These are phyloP conservation scores for Cyclostephanos tholiformis DNA, from an alignment of 108 stramenopile species.

Conservation along the genomic window DNA sequence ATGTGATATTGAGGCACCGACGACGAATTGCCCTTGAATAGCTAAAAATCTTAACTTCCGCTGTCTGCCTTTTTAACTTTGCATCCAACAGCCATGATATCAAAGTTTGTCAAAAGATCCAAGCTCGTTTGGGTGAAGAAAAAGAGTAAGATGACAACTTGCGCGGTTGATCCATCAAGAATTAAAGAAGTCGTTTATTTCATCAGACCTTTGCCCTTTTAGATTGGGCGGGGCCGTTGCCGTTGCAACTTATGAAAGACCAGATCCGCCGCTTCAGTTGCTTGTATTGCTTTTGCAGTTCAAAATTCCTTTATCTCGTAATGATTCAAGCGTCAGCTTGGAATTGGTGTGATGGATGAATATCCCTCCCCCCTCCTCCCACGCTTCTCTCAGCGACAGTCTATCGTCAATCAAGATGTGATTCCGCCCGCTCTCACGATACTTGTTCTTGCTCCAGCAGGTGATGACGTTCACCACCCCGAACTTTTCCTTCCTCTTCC, in stretches of 20 bases:
- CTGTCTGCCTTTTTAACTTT: background rate
- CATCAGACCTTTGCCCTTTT: background rate
- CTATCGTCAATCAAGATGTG: conserved; percentile 81
- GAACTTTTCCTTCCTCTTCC: conserved; percentile 25
- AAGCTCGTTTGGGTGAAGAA: background rate
- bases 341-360: conserved; percentile 73
- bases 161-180: background rate
- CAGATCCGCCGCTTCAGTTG: background rate
- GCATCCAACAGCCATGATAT: background rate
- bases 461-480: conserved; percentile 68
- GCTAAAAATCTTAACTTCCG: background rate
- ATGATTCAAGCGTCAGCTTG: conserved; percentile 20
- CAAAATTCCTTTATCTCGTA: conserved; percentile 45
- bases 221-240: background rate
- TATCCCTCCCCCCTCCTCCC: conserved; percentile 76
- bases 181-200: background rate
- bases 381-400: conserved; percentile 44
- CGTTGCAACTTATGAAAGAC: background rate
- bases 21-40: no score
- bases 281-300: background rate
- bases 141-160: background rate
- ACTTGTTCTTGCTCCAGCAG: conserved; percentile 83
- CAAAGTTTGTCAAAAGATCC: background rate
- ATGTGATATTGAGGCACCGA: background rate
- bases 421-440: conserved; percentile 61